Conservation (phyloP, 345 rosid genomes). For the Hypericum androsaemum region DNA sequence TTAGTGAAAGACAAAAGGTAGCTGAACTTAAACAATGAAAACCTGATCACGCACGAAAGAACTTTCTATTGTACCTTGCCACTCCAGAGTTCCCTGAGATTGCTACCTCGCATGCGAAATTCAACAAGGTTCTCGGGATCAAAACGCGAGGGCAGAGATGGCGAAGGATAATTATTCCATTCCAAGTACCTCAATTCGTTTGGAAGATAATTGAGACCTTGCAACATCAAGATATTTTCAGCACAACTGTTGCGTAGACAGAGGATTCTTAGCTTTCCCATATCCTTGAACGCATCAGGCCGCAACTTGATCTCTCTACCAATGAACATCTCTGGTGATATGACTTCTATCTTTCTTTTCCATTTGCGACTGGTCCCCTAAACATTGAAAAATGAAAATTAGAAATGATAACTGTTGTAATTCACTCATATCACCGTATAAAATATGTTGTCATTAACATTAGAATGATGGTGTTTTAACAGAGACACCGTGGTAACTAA, state of each 20-base stretch:
- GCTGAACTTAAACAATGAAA: too few species aligned
- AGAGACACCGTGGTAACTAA: too few species aligned
- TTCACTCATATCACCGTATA: too few species aligned
- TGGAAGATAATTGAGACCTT: neutral
- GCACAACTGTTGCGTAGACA: neutral
- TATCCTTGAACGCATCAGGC: neutral
- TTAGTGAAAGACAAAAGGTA: too few species aligned
- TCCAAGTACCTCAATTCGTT: neutral
- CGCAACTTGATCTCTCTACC: neutral
- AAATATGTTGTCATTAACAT: too few species aligned
- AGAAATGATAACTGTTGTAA: too few species aligned
- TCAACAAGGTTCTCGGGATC: slow-evolving; percentile 2
- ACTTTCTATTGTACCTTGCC: neutral
- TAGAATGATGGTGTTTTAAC: too few species aligned
- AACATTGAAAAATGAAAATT: neutral
- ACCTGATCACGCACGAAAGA: too few species aligned
- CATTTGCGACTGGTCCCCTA: neutral
- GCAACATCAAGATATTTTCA: neutral
- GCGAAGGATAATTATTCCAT: slow-evolving; percentile 4
- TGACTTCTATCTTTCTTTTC: neutral
- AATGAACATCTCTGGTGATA: neutral
- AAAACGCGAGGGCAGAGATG: neutral
- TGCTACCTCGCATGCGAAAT: neutral
- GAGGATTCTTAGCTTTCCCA: slow-evolving; percentile 5
- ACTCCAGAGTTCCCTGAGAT: neutral